Evolutionary conservation across 768 basidiomycete genomes (phyloP).

Genomic region (Nidula microcarpa): DNA sequence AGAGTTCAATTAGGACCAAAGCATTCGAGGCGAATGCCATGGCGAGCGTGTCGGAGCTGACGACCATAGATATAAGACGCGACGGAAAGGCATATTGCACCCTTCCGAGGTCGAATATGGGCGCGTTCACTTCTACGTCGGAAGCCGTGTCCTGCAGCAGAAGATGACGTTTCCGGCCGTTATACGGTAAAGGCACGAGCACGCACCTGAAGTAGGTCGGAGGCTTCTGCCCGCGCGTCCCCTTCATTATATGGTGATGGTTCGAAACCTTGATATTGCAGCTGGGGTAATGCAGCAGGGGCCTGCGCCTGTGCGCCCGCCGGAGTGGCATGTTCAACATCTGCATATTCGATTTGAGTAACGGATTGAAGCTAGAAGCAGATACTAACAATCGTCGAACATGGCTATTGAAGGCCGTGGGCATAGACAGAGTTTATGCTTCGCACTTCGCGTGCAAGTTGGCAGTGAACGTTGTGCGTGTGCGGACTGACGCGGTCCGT

Average conservation of each 20-base stretch:
- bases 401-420: constrained; percentile 27
- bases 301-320: constrained; percentile 31
- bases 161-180: too few species aligned
- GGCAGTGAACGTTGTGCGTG: too few species aligned
- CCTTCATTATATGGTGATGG: constrained; percentile 55
- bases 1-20: constrained; percentile 86
- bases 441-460: too few species aligned
- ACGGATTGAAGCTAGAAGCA: constrained; percentile 3
- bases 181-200: constrained; percentile 7
- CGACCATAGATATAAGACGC: constrained; percentile 75
- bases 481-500: too few species aligned
- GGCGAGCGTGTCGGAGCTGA: constrained; percentile 82
- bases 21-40: constrained; percentile 78
- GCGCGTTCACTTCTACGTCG: constrained; percentile 42
- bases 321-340: constrained; percentile 79
- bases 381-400: constrained; percentile 71
- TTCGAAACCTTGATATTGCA: constrained; percentile 91
- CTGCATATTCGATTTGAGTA: too few species aligned
- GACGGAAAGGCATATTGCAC: constrained; percentile 91
- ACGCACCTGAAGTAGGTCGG: constrained; percentile 27
- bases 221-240: constrained; percentile 42
- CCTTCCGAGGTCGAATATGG: constrained; percentile 79
- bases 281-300: constrained; percentile 41
- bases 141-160: constrained; percentile 17
- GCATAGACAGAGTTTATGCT: constrained; percentile 1